phyloP scores from a whole-genome alignment of 2,329 filamentous ascomycete genomes.

The Cladophialophora yegresii region DNA sequence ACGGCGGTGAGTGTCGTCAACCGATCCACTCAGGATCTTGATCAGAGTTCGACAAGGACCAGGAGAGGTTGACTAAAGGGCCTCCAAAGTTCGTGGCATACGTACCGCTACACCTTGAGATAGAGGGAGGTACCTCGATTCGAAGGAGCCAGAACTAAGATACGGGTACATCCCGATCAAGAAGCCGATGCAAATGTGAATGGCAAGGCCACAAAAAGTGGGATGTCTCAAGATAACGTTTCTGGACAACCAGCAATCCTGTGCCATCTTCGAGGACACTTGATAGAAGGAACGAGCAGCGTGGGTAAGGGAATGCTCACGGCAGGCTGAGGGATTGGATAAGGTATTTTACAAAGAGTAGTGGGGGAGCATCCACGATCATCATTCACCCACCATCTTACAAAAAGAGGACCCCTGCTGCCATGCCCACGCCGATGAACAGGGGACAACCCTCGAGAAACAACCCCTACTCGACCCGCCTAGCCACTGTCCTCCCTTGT shows the following conservation, averaged over 20 bases:
- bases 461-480: conserved; percentile 6
- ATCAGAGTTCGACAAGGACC: conserved; percentile 10
- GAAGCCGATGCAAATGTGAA: conserved; percentile 3
- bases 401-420: conserved; percentile 9
- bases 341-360: neutral
- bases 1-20: conserved; percentile 19
- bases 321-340: conserved; percentile 10
- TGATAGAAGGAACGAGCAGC: conserved; percentile 3
- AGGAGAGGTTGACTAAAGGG: conserved; percentile 16
- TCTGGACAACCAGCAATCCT: neutral
- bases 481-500: conserved; percentile 1
- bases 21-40: conserved; percentile 23
- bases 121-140: conserved; percentile 12
- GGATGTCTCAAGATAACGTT: conserved; percentile 16
- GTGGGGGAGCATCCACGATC: conserved; percentile 5
- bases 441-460: conserved; percentile 5
- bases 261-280: neutral
- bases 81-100: conserved; percentile 13
- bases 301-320: conserved; percentile 1
- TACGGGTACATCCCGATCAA: conserved; percentile 1
- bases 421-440: conserved; percentile 12
- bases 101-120: conserved; percentile 9
- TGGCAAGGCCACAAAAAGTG: conserved; percentile 9
- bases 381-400: conserved; percentile 6
- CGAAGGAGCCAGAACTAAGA: conserved; percentile 1